Conservation (phyloP, 257 asterid genomes). For the Gentiana dahurica region DNA sequence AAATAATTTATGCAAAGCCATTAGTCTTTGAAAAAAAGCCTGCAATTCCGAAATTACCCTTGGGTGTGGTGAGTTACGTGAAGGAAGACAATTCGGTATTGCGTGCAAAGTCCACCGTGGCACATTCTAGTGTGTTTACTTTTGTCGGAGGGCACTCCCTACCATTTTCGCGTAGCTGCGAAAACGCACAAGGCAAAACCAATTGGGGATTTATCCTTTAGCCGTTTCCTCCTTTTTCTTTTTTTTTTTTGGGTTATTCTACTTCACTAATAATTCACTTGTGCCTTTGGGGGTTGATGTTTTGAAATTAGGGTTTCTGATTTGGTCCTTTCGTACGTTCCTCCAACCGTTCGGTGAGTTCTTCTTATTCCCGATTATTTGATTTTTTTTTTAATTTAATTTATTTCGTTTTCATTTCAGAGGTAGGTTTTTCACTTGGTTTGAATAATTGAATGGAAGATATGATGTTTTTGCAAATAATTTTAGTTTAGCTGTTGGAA, state of each 20-base stretch:
- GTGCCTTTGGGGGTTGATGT: no score
- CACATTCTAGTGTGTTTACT: no score
- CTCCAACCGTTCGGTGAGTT: slow-evolving; percentile 9
- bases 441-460: no score
- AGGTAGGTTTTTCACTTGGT: background rate
- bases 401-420: background rate
- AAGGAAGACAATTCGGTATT: no score
- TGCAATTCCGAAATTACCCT: no score
- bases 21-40: no score
- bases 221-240: background rate
- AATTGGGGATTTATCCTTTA: background rate
- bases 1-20: no score
- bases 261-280: no score
- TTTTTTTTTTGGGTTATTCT: background rate
- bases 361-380: background rate
- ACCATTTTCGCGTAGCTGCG: background rate
- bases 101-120: background rate
- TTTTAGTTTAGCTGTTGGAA: background rate
- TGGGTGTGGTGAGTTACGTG: no score
- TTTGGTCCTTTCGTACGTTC: background rate
- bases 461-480: background rate
- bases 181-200: background rate
- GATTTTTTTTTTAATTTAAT: background rate
- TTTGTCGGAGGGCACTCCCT: no score
- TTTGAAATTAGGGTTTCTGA: slow-evolving; percentile 10